These are phyloP conservation scores for Paecilomyces sp. DNA, from an alignment of 2,329 filamentous ascomycete species.

Conservation along the genomic window DNA sequence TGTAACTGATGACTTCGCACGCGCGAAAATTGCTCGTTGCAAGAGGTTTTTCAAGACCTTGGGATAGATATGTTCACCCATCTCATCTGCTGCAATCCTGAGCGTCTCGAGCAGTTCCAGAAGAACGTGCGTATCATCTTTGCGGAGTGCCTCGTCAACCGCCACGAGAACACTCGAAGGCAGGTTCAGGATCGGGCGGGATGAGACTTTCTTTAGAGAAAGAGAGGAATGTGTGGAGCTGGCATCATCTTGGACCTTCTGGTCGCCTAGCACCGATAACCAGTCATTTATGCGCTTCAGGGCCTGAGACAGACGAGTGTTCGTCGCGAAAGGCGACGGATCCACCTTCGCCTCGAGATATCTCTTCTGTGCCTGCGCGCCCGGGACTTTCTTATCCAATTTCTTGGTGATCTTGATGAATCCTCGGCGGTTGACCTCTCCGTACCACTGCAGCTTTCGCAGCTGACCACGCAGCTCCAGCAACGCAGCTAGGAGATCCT, in stretches of 20 bases:
- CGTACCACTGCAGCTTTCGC: conserved; percentile 93
- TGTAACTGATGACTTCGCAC: conserved; percentile 62
- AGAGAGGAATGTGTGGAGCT: conserved; percentile 61
- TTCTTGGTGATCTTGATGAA: conserved; percentile 99
- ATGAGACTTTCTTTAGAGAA: conserved; percentile 69
- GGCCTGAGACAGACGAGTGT: conserved; percentile 49
- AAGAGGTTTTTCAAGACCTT: conserved; percentile 42
- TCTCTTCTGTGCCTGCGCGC: conserved; percentile 67
- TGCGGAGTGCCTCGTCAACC: conserved; percentile 33
- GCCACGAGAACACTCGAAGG: conserved; percentile 46
- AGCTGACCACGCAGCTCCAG: conserved; percentile 82
- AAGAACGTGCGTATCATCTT: conserved; percentile 33
- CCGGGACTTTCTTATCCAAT: conserved; percentile 85
- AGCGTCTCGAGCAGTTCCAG: conserved; percentile 51
- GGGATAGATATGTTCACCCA: conserved; percentile 61
- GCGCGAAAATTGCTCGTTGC: conserved; percentile 59
- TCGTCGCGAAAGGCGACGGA: conserved; percentile 78
- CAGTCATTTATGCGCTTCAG: conserved; percentile 78
- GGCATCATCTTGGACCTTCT: conserved; percentile 67
- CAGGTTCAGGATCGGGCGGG: conserved; percentile 68
- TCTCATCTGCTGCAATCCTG: conserved; percentile 47
- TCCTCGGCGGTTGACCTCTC: conserved; percentile 88
- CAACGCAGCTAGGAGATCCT: conserved; percentile 84
- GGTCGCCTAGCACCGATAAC: conserved; percentile 74
- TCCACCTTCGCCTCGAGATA: conserved; percentile 91